Base-by-base conservation (phyloP, 1,284 basidiomycete species). In the Termitomyces sp. region DNA sequence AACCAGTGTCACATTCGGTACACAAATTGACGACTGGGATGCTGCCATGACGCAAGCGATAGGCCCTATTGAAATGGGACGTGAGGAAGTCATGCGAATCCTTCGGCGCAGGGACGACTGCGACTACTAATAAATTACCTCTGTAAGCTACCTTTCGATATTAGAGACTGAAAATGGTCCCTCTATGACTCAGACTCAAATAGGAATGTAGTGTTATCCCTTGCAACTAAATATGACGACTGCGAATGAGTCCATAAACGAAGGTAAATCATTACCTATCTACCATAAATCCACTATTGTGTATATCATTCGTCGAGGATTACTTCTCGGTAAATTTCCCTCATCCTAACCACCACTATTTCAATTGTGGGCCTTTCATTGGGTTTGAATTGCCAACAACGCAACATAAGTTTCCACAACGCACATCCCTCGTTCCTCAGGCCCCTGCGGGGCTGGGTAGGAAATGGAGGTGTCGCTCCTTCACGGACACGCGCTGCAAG, bases 11-110 rank as follows among this genome's bases (percentile, higher is more conserved):
- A 79, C 80, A 8, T 80, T 82, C 61, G 77, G 77, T 9, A 64
- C 68, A 50, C 62, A 65, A 33, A 61, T 65, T 28, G 75, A 81
- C 9, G 73, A 72, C 28, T 84, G 83, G 82, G 71, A 73, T 55
- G 62, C 70, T 60, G 63, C 71, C 8, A 74, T 84, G 66, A 54
- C 71, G 28, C 73, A 78, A 44, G 60, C 71, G 13, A 68, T 80
- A 7, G 82, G 78, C 6, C 64, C 78, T 26, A 67, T 72, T 28
- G 82, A 84, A 61, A 65, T 85, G 62, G 70, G 64, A 47, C 73
- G 79, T 61, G 79, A 81, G 44, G 81, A 84, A 58, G 79, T 82
- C 5, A 68, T 71, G 21, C 73, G 74, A 46, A 70, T 83, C 34
- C 67, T 84, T 54, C 73, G 74, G 55, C 71, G 76, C 50, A 70